Percentiles rank a stretch among this genome's conserved stretches.
These are phyloP conservation scores for Orbilia blumenaviensis DNA, from an alignment of 2,329 filamentous ascomycete species.

Conservation along the genomic window DNA sequence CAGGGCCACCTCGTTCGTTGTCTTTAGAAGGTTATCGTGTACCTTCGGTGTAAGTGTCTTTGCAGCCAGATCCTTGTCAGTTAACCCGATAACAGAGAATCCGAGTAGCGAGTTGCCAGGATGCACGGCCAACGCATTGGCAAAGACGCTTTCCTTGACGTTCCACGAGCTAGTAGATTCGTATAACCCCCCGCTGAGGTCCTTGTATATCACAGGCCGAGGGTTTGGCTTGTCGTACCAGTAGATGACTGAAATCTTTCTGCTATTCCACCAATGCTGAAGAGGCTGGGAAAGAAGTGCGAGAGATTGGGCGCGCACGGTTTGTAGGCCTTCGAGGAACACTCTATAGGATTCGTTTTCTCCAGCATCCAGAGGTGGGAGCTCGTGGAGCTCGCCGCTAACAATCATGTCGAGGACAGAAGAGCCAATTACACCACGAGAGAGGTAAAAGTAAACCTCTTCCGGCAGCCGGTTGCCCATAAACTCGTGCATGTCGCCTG, in stretches of 20 bases:
- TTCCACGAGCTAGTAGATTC: slow-evolving; percentile 74
- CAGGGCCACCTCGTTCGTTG: slow-evolving; percentile 76
- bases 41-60: slow-evolving; percentile 72
- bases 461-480: slow-evolving; percentile 88
- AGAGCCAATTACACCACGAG: slow-evolving; percentile 80
- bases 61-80: slow-evolving; percentile 74
- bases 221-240: slow-evolving; percentile 82
- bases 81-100: slow-evolving; percentile 74
- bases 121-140: not conserved
- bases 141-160: slow-evolving; percentile 70
- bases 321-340: slow-evolving; percentile 77
- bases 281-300: slow-evolving; percentile 80
- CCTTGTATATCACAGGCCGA: slow-evolving; percentile 73
- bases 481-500: slow-evolving; percentile 86
- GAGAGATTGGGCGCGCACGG: slow-evolving; percentile 78
- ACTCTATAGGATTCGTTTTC: slow-evolving; percentile 81
- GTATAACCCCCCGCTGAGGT: slow-evolving; percentile 65
- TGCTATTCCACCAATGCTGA: slow-evolving; percentile 83
- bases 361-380: slow-evolving; percentile 85
- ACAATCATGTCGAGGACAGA: slow-evolving; percentile 84
- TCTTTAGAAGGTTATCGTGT: slow-evolving; percentile 63
- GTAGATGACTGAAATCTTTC: slow-evolving; percentile 77
- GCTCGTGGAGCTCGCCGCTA: slow-evolving; percentile 78
- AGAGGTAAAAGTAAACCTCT: slow-evolving; percentile 90
- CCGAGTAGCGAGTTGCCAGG: slow-evolving; percentile 59